Evolutionary conservation across 2,329 filamentous ascomycete genomes (phyloP), one percentile per base, ranked within the genome.

Genomic region (Monosporascus cannonballus): DNA sequence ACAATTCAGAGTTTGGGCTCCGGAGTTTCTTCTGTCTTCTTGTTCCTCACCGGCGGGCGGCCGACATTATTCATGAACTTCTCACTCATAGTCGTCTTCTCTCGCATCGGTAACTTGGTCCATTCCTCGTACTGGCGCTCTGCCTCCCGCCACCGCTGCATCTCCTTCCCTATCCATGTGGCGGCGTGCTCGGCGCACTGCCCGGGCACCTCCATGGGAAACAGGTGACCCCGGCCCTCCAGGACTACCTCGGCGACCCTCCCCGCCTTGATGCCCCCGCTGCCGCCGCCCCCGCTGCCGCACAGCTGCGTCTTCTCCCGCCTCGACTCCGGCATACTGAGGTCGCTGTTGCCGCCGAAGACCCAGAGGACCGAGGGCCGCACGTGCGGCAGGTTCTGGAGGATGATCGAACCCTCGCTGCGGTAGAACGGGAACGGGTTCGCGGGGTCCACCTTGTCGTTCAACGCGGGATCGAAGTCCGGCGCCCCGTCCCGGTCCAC

Each of bases 131-230:
- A 88, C 50, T 72, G 73, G 30, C 69, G 69, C 68, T 86, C 78
- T 60, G 86, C 79, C 3, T 63, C 67, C 56, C 75, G 71, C 82
- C 84, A 88, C 27, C 73, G 68, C 42, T 70, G 65, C 57, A 88
- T 58, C 65, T 87, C 83, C n/a, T 64, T 61, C 0, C 68, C 74
- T 51, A 89, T 68, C 76, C 84, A 89, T 25, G 67, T 64, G 0
- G 78, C 79, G 0, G 80, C 77, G 18, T 79, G 69, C 53, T 79
- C 73, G 1, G 90, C 92, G 56, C 85, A 87, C 62, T 81, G 75
- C 2, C 63, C 73, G 0, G 89, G 87, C 39, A 81, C 79, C 69
- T 96, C 91, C 81, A 96, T 89, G 0, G 92, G 87, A 27, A 96
- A 81, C 42, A 96, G 69, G 69, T 97, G 93, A 0, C 92, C 90